A percentile compares a stretch with the other conserved stretches of the same genome.
phyloP scores from a whole-genome alignment of 495 filamentous ascomycete species.

The Staphylotrichum longicolle region DNA sequence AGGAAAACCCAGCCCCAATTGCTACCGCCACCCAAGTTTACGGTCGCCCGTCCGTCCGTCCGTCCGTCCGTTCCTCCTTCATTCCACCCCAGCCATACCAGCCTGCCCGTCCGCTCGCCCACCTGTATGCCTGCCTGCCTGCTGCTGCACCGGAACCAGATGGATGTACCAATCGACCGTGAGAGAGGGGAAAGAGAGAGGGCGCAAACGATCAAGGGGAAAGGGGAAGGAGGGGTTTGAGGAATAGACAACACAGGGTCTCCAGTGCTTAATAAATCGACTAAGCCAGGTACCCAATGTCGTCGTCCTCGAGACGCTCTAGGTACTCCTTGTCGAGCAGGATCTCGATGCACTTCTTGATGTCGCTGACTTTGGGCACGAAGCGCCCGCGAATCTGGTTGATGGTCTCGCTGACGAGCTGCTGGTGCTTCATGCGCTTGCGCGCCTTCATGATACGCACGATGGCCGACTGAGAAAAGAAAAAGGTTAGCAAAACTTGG shows the following conservation, averaged over 20 bases:
- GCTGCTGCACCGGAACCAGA: too few species aligned
- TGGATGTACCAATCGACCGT: too few species aligned
- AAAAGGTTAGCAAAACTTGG: constrained; percentile 27
- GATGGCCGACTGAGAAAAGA: constrained; percentile 74
- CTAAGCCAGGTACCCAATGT: constrained; percentile 85
- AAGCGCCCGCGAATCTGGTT: constrained; percentile 93
- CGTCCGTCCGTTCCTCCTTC: too few species aligned
- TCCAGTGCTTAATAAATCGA: too few species aligned
- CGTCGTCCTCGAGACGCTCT: constrained; percentile 89
- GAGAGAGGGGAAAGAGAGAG: too few species aligned
- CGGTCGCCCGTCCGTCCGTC: too few species aligned
- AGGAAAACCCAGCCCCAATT: too few species aligned
- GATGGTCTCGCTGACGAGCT: constrained; percentile 91
- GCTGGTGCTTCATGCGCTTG: constrained; percentile 95
- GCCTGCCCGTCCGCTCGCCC: not conserved
- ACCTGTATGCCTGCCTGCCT: not conserved
- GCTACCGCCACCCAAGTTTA: too few species aligned
- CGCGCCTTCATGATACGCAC: constrained; percentile 99
- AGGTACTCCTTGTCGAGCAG: constrained; percentile 99
- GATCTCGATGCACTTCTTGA: constrained; percentile 99
- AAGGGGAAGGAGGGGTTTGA: too few species aligned
- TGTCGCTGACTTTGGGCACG: constrained; percentile 85
- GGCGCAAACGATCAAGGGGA: too few species aligned
- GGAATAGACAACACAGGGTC: too few species aligned
- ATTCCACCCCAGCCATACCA: not conserved